Evolutionary conservation across 768 basidiomycete genomes (phyloP), one percentile per base, ranked within the genome.

Genomic region (Hypholoma sublateritium): DNA sequence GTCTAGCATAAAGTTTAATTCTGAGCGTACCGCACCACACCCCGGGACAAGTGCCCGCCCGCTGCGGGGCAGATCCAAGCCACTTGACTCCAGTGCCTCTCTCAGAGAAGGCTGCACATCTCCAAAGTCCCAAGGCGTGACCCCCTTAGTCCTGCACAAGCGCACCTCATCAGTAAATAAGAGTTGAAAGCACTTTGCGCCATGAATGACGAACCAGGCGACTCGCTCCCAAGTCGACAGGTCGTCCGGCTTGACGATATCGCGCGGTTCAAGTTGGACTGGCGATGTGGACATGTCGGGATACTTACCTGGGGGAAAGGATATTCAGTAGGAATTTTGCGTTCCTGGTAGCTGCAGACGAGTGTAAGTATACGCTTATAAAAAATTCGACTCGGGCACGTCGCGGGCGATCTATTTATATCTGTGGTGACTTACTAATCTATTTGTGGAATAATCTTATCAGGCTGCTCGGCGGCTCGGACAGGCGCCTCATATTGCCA

Each of bases 111-210:
- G 85, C 60, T 88, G 87, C 3, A 74, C 62, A 5, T 72, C 67
- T 2, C 85, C 80, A 5, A 66, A 65, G 60, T 89, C 87, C 87
- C 88, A 90, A 1, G 88, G 88, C 0, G 84, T 87, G 1, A 82
- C 53, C 0, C 61, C 64, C 36, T 57, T 53, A 9, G 35, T 43
- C 61, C 61, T 62, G 37, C 13, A 56, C 11, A 25, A 5, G n/a
- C 46, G 24, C 21, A 17, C 24, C 8, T 48, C 9, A 3, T 32
- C 28, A 32, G 28, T 6, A 5, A 2, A 32, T 7, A 32, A 16
- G 4, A 12, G 32, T 28, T 2, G 19, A 16, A 28, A 5, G n/a
- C 5, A 25, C n/a, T n/a, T n/a, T n/a, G n/a, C n/a, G n/a, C 22
- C n/a, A 13, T 14, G 32, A 37, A 9, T 51, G 24, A 22, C 62